phyloP scores from a whole-genome alignment of 257 asterid species.

The Gynochthodes officinalis region DNA sequence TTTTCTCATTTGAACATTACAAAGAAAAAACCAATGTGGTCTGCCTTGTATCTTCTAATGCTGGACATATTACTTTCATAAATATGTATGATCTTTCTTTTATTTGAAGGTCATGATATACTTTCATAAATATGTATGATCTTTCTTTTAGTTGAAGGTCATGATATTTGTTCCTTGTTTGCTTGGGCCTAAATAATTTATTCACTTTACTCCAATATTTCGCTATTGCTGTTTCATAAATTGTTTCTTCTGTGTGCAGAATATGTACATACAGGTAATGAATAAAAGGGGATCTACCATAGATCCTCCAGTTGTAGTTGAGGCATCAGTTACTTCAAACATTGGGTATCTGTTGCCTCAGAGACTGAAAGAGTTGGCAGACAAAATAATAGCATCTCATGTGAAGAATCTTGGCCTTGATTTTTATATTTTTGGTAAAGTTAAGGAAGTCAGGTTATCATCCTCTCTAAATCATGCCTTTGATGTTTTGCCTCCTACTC shows the following conservation, averaged over 20 bases:
- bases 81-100: neutral
- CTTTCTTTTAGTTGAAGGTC: neutral
- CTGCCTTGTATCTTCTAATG: neutral
- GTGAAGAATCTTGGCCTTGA: constrained; percentile 75
- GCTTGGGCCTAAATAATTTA: neutral
- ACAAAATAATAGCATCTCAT: constrained; percentile 47
- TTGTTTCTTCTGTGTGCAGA: constrained; percentile 34
- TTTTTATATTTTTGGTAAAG: constrained; percentile 70
- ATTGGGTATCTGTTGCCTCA: constrained; percentile 43
- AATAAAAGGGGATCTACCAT: constrained; percentile 71
- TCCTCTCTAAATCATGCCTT: constrained; percentile 53
- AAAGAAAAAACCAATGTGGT: neutral
- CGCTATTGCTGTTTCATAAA: neutral
- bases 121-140: neutral
- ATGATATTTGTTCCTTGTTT: neutral
- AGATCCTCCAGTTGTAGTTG: constrained; percentile 72
- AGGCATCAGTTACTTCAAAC: constrained; percentile 59
- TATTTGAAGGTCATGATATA: neutral
- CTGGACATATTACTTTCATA: neutral
- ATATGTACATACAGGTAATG: constrained; percentile 52
- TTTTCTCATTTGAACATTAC: neutral
- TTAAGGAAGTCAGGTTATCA: constrained; percentile 67
- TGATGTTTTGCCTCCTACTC: constrained; percentile 40
- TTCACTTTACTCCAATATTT: neutral
- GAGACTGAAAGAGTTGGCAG: constrained; percentile 70